Evolutionary conservation across 2,329 filamentous ascomycete species (phyloP), one percentile per base, ranked within the genome.

Genomic region (Verticillium albo-atrum): DNA sequence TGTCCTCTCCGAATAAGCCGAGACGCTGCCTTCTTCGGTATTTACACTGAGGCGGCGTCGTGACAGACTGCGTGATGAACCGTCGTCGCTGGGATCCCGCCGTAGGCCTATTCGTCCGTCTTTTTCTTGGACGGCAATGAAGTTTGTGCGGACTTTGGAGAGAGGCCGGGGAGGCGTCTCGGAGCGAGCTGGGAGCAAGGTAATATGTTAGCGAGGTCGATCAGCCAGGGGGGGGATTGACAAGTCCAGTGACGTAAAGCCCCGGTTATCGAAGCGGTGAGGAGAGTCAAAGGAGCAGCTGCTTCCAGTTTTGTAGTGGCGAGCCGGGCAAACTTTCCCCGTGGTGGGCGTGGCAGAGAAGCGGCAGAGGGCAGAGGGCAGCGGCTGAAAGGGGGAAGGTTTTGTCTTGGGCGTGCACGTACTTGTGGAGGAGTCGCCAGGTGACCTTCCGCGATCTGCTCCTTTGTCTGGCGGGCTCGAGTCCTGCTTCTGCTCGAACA

Each of bases 401-500:
- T 47, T 23, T 47, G 42, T 47, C 42, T 47, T 47, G 42, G 42
- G 42, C 42, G 14, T 47, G 51, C 28, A 35, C 57, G 26, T 75
- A 84, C 80, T 71, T 62, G 30, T 32, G 30, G 75, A 74, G 63
- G 71, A 75, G 62, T 74, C 74, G 63, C 81, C 85, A 58, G 88
- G 88, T 60, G 87, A 89, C 72, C 89, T 82, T 62, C 89, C 89
- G 77, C 89, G 82, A 64, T 89, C 88, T 17, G 28, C 23, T 15
- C 55, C 55, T 55, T 35, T 57, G 15, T 57, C 55, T 10, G 87
- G 85, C 64, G 86, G 83, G 67, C 83, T 88, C 60, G 80, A 78
- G 66, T 85, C 83, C 71, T 82, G 84, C 74, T 86, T 90, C 71
- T 86, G 85, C 79, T 93, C 90, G 72, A 92, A 92, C 82, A 90